These are phyloP conservation scores for Penicillium sclerotiorum DNA, from an alignment of 2,329 filamentous ascomycete genomes.

Conservation along the genomic window DNA sequence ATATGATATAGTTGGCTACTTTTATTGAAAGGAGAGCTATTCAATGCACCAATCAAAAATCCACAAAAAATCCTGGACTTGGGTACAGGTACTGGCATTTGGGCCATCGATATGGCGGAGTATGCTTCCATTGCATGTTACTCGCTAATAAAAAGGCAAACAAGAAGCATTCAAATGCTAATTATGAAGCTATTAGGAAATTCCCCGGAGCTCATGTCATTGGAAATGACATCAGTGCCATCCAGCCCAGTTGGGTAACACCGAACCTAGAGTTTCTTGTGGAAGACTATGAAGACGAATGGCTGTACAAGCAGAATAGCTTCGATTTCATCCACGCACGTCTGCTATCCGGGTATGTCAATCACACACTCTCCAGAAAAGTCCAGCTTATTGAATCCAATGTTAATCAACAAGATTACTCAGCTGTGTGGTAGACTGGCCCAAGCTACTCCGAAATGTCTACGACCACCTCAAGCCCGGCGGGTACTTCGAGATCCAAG, in stretches of 20 bases:
- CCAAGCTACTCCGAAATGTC: constrained; percentile 4
- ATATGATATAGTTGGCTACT: constrained; percentile 24
- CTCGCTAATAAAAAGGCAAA: too few relatives aligned
- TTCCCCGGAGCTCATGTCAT: constrained; percentile 39
- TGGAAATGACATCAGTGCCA: constrained; percentile 44
- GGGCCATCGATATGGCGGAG: constrained; percentile 48
- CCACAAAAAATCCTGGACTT: constrained; percentile 42
- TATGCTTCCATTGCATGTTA: constrained; percentile 8
- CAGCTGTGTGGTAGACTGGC: constrained; percentile 16
- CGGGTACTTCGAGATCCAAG: constrained; percentile 31
- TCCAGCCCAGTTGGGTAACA: constrained; percentile 38
- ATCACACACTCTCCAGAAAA: too few relatives aligned
- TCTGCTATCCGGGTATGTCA: constrained; percentile 20
- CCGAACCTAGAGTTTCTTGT: constrained; percentile 36
- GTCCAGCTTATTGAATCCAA: constrained; percentile 23
- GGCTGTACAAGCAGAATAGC: constrained; percentile 23
- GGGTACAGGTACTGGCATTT: constrained; percentile 48
- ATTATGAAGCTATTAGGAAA: constrained; percentile 15
- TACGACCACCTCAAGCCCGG: constrained; percentile 30
- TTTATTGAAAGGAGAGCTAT: constrained; percentile 27
- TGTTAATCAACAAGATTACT: constrained; percentile 7
- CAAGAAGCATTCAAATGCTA: too few relatives aligned
- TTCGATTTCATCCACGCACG: constrained; percentile 37
- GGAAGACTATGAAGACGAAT: constrained; percentile 32
- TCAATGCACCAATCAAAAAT: constrained; percentile 23